Conservation (phyloP, 2,329 filamentous ascomycete genomes). For the Thielaviopsis ethacetica region DNA sequence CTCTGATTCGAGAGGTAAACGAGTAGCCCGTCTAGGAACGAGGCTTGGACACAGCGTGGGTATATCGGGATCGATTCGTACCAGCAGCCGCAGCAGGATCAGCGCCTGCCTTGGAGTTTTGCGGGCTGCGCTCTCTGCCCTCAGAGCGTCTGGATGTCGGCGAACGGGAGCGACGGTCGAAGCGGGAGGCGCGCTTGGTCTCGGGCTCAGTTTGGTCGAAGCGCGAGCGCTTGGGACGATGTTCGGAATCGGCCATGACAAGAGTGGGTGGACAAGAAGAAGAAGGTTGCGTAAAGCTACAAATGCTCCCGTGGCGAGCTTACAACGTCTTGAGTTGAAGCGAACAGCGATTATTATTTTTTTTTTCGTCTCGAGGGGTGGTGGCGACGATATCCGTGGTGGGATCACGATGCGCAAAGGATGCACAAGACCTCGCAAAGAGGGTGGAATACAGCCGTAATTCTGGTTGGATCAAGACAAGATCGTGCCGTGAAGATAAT, state of each 20-base stretch:
- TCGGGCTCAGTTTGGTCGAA: constrained; percentile 87
- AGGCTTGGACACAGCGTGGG: not conserved
- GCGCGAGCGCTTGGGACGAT: constrained; percentile 68
- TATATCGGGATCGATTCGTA: constrained; percentile 22
- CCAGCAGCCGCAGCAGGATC: constrained; percentile 68
- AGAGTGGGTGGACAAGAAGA: not conserved
- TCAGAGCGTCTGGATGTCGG: constrained; percentile 54
- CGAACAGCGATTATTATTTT: too few relatives aligned
- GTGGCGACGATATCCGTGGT: not conserved
- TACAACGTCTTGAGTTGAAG: not conserved
- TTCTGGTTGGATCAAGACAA: not conserved
- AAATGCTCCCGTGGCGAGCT: not conserved
- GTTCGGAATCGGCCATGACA: constrained; percentile 58
- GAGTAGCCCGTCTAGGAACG: not conserved
- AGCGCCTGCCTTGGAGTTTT: constrained; percentile 17
- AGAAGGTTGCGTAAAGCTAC: not conserved
- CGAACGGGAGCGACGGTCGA: constrained; percentile 83
- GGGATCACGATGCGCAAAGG: not conserved
- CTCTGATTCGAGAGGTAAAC: not conserved
- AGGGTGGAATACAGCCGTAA: not conserved
- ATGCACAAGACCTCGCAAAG: not conserved
- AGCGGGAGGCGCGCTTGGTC: constrained; percentile 59
- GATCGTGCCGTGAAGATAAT: not conserved
- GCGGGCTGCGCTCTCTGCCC: constrained; percentile 61
- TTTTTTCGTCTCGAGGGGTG: not conserved